Conservation (phyloP, 2,329 filamentous ascomycete genomes). For the Colletotrichum graminicola region DNA sequence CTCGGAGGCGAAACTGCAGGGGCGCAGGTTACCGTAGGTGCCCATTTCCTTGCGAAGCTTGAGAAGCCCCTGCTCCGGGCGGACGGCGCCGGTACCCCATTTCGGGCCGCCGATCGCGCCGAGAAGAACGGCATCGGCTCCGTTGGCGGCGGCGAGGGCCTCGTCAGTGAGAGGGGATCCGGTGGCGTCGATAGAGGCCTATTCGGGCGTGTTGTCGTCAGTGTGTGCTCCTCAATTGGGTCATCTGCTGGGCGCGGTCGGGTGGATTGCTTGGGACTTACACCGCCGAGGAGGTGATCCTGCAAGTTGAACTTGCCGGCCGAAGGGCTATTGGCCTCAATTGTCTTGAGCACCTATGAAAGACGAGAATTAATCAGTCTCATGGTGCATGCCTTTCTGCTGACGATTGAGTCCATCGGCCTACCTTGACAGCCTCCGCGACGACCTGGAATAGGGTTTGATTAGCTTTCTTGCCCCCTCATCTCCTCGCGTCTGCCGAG, state of each 20-base stretch:
- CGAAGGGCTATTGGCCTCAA: conserved; percentile 79
- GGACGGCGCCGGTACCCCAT: conserved; percentile 91
- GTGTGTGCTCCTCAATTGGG: background rate
- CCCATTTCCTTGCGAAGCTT: conserved; percentile 92
- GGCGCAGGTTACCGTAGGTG: conserved; percentile 94
- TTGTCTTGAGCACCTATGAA: conserved; percentile 78
- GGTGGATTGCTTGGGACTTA: conserved; percentile 62
- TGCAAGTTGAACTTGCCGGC: conserved; percentile 87
- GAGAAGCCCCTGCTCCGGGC: conserved; percentile 93
- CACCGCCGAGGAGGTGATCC: conserved; percentile 90
- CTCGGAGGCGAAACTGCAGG: conserved; percentile 94
- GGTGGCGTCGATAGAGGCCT: conserved; percentile 90
- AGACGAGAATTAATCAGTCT: conserved; percentile 15
- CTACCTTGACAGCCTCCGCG: conserved; percentile 86
- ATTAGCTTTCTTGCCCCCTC: conserved; percentile 23
- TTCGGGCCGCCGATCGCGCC: conserved; percentile 95
- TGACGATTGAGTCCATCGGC: conserved; percentile 19
- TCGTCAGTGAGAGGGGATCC: conserved; percentile 84
- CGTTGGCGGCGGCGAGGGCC: conserved; percentile 84
- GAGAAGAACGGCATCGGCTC: conserved; percentile 89
- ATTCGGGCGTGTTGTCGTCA: background rate
- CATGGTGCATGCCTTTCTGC: conserved; percentile 19
- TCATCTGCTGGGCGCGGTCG: background rate
- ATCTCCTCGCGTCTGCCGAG: conserved; percentile 17
- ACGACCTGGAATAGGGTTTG: conserved; percentile 68